Percentiles rank a stretch among this genome's conserved stretches.
Conservation (phyloP, 805 yeast species). For the Clavispora asparagi region DNA sequence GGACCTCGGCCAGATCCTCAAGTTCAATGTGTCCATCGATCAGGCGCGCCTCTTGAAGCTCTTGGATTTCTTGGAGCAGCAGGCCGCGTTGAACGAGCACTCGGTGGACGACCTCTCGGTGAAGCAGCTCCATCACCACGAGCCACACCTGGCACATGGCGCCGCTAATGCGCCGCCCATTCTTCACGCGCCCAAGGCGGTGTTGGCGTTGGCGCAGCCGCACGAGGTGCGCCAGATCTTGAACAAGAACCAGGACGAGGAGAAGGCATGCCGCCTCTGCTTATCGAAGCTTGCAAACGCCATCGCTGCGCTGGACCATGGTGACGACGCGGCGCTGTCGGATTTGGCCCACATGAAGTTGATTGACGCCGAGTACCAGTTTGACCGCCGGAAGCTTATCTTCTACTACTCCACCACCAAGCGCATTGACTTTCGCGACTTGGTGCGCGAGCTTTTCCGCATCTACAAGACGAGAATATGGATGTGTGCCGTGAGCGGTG, state of each 20-base stretch:
- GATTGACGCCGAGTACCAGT: conserved; percentile 75
- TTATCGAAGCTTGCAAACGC: conserved; percentile 47
- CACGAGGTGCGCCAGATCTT: conserved; percentile 56
- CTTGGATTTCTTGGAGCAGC: conserved; percentile 67
- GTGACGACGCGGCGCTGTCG: conserved; percentile 3
- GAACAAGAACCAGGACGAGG: conserved; percentile 62
- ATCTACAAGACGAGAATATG: conserved; percentile 77
- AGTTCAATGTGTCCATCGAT: conserved; percentile 52
- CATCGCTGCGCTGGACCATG: conserved; percentile 4
- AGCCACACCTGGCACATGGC: conserved; percentile 1
- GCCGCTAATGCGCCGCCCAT: conserved; percentile 34
- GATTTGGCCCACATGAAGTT: conserved; percentile 49
- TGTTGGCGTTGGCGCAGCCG: conserved; percentile 57
- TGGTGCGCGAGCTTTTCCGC: conserved; percentile 69
- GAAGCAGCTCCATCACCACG: conserved; percentile 12
- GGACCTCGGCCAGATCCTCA: conserved; percentile 65
- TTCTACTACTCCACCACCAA: conserved; percentile 52
- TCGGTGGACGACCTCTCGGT: conserved; percentile 21
- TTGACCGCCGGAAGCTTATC: conserved; percentile 71
- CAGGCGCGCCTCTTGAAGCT: conserved; percentile 65
- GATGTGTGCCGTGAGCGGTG: conserved; percentile 66
- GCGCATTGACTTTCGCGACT: conserved; percentile 67
- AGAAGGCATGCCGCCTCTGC: conserved; percentile 56
- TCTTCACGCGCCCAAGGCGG: conserved; percentile 62
- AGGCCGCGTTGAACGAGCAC: conserved; percentile 47